Evolutionary conservation across 257 asterid genomes (phyloP).

Genomic region (Gardenia jasminoides): DNA sequence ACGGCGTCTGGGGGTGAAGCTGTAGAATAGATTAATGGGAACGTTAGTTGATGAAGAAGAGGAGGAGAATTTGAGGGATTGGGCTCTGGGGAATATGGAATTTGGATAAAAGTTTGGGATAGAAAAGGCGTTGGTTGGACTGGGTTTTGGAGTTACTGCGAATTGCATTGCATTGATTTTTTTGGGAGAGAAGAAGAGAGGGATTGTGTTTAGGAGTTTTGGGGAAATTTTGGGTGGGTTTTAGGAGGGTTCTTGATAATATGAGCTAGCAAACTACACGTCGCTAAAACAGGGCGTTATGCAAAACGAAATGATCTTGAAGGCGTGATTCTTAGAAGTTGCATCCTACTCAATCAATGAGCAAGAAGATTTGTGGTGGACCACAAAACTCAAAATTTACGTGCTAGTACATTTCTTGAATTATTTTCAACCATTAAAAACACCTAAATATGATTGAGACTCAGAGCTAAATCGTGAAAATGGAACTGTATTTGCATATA

Average conservation of each 20-base stretch:
- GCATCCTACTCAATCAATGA: too few relatives aligned
- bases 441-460: too few relatives aligned
- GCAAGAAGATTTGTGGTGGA: too few relatives aligned
- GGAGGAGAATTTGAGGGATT: constrained; percentile 19
- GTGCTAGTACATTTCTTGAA: too few relatives aligned
- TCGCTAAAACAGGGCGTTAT: too few relatives aligned
- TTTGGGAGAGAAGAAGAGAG: not conserved
- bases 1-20: constrained; percentile 33
- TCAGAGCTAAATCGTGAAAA: too few relatives aligned
- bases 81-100: constrained; percentile 12
- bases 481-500: too few relatives aligned
- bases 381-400: too few relatives aligned
- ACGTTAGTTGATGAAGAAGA: constrained; percentile 4
- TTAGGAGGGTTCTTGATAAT: not conserved
- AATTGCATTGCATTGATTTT: constrained; percentile 24
- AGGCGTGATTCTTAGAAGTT: too few relatives aligned
- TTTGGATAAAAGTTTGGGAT: constrained; percentile 1
- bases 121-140: constrained; percentile 5
- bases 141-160: not conserved
- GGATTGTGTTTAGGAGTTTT: not conserved
- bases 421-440: too few relatives aligned
- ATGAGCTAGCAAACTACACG: too few relatives aligned
- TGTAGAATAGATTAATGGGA: constrained; percentile 20
- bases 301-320: too few relatives aligned
- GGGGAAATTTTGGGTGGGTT: not conserved